Base-by-base conservation (phyloP, 139 green algal species). In the Nannochloris sp. region DNA sequence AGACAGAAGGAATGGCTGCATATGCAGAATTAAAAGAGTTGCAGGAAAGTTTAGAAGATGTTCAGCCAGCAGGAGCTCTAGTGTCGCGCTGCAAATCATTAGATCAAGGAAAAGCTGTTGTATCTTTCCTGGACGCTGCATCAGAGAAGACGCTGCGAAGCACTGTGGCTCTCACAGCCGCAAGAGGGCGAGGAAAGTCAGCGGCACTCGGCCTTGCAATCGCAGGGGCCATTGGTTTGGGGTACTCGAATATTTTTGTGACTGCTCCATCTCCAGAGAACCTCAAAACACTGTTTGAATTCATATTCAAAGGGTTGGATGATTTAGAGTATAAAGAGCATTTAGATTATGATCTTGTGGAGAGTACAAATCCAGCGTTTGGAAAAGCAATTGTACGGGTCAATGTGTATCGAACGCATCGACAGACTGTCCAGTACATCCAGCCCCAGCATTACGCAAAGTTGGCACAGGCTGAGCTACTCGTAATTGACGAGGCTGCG, bases 201-300 rank as follows among this genome's bases (percentile, higher is more conserved):
- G 90, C 91, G 0, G 87, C 90, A 6, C 78, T 97, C 44, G 91
- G 91, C 2, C 70, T 93, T 23, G 86, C 83, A 37, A 80, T 90
- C 19, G 79, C 84, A 1, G 91, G 91, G 11, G 91, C 93, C 0
- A 69, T 97, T 34, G 88, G 70, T 0, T 81, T 97, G 63, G 90
- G 90, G 53, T 98, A 98, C 75, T 77, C 72, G 60, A 98, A 98
- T 81, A 96, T 97, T 72, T 98, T 97, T 62, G 93, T 98, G 44
- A 97, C 93, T 4, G 87, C 92, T 4, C 93, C 93, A 4, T 91
- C 81, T 3, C 93, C 93, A 2, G 93, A 98, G 76, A 98, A 98
- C 80, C 72, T 97, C 72, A 78, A 80, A 21, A 98, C 93, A 10
- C 85, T 98, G 37, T 98, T 98, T 60, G 86, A 97, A 74, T 98